A percentile compares a stretch with the other conserved stretches of the same genome.
These are phyloP conservation scores for Bauhinia variegata DNA, from an alignment of 306 rosid genomes.

Conservation along the genomic window DNA sequence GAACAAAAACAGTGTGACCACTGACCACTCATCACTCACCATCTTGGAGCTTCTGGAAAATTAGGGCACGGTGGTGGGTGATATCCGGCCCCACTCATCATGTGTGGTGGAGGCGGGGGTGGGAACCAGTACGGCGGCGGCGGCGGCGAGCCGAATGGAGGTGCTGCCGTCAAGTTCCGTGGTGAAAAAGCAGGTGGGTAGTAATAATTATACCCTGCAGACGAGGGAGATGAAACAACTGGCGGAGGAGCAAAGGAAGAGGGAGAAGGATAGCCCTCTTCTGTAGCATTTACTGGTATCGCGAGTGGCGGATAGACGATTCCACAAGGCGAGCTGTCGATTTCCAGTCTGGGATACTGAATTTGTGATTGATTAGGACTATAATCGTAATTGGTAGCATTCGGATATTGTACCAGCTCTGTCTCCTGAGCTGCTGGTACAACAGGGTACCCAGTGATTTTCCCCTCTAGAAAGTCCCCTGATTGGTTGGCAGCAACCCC, in stretches of 20 bases:
- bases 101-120: conserved; percentile 5
- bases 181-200: conserved; percentile 19
- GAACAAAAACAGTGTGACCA: background rate
- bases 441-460: conserved; percentile 48
- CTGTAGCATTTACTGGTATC: conserved; percentile 2
- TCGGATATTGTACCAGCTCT: background rate
- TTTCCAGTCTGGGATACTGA: conserved; percentile 29
- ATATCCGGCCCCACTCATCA: background rate
- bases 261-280: background rate
- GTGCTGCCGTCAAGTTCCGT: background rate
- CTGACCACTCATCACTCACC: conserved; percentile 19
- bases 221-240: background rate
- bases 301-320: conserved; percentile 21
- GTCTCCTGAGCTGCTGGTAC: conserved; percentile 11
- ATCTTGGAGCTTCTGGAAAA: conserved; percentile 14
- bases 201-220: conserved; percentile 7
- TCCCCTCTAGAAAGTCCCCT: conserved; percentile 33
- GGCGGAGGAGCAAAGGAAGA: background rate
- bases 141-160: background rate
- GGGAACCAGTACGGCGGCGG: conserved; percentile 19
- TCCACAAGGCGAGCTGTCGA: conserved; percentile 14
- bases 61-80: conserved; percentile 29
- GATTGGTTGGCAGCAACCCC: background rate
- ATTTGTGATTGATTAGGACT: background rate
- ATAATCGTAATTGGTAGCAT: background rate